Percentiles rank a stretch among this genome's conserved stretches.
Conservation (phyloP, 2,329 filamentous ascomycete species). For the Ophiostoma sp. region DNA sequence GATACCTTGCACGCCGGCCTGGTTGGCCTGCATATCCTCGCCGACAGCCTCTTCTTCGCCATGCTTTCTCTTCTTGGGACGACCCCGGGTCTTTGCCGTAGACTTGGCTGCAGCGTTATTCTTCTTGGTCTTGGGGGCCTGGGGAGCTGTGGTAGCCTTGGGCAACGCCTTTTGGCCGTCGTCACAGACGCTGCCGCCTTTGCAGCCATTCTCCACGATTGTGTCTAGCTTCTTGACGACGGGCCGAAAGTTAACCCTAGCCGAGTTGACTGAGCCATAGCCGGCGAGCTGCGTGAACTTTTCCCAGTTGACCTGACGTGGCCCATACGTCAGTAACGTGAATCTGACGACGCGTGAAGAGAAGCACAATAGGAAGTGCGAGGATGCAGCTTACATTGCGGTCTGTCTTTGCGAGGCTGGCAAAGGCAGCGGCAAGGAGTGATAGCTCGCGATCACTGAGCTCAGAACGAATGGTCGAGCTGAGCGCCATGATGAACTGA, state of each 20-base stretch:
- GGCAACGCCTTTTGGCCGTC: not conserved
- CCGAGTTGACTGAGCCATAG: conserved; percentile 24
- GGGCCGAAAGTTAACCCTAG: conserved; percentile 53
- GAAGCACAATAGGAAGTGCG: not conserved
- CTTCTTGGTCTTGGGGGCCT: not conserved
- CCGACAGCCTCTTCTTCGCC: not conserved
- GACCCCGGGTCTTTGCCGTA: not conserved
- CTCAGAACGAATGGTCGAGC: conserved; percentile 2
- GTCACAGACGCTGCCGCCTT: not conserved
- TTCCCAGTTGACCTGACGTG: conserved; percentile 21
- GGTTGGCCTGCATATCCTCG: not conserved
- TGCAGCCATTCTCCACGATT: conserved; percentile 33
- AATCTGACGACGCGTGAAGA: not conserved
- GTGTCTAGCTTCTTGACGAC: conserved; percentile 47
- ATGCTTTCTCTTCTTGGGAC: not conserved
- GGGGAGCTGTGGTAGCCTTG: not conserved
- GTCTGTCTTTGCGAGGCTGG: conserved; percentile 13
- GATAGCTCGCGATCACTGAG: conserved; percentile 25
- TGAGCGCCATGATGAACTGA: not conserved
- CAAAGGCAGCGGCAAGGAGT: conserved; percentile 21
- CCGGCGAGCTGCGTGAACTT: conserved; percentile 25
- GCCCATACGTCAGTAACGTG: not conserved
- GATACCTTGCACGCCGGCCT: not conserved
- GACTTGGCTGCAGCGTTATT: not conserved
- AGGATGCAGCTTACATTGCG: conserved; percentile 13